Conservation (phyloP, 2,329 filamentous ascomycete genomes). For the Simplicillium aogashimaense region DNA sequence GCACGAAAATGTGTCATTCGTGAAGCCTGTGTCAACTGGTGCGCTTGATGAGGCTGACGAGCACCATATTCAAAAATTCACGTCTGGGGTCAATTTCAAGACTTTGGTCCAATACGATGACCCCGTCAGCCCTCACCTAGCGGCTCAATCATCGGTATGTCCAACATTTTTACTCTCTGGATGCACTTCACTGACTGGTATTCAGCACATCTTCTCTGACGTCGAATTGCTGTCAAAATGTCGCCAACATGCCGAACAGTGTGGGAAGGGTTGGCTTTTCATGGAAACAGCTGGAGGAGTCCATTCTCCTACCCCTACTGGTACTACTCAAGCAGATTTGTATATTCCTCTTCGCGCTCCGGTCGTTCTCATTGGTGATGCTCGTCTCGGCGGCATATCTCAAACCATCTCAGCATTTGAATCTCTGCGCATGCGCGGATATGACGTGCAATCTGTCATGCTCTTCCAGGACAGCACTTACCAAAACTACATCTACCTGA, state of each 20-base stretch:
- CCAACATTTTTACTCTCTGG: neutral
- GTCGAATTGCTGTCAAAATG: constrained; percentile 38
- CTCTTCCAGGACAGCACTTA: constrained; percentile 59
- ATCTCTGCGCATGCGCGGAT: constrained; percentile 66
- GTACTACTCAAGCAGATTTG: constrained; percentile 66
- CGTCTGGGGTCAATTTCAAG: constrained; percentile 33
- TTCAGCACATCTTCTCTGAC: constrained; percentile 40
- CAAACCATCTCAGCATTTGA: constrained; percentile 74
- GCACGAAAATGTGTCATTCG: constrained; percentile 46
- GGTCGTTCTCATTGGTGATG: constrained; percentile 64
- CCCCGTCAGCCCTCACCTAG: constrained; percentile 70
- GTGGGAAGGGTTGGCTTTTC: constrained; percentile 49
- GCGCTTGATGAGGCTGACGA: constrained; percentile 57
- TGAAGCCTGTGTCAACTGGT: constrained; percentile 79
- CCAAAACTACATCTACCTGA: constrained; percentile 58
- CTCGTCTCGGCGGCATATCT: constrained; percentile 68
- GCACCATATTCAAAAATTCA: constrained; percentile 55
- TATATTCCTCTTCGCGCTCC: constrained; percentile 68
- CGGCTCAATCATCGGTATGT: constrained; percentile 39
- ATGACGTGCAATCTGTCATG: constrained; percentile 61
- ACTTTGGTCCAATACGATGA: constrained; percentile 65
- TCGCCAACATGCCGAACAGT: constrained; percentile 31
- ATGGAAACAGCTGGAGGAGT: constrained; percentile 78
- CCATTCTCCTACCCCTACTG: constrained; percentile 68
- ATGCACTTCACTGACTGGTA: constrained; percentile 4